Base-by-base conservation (phyloP, 1,139 yeast genomes). In the Ashbya aceris region DNA sequence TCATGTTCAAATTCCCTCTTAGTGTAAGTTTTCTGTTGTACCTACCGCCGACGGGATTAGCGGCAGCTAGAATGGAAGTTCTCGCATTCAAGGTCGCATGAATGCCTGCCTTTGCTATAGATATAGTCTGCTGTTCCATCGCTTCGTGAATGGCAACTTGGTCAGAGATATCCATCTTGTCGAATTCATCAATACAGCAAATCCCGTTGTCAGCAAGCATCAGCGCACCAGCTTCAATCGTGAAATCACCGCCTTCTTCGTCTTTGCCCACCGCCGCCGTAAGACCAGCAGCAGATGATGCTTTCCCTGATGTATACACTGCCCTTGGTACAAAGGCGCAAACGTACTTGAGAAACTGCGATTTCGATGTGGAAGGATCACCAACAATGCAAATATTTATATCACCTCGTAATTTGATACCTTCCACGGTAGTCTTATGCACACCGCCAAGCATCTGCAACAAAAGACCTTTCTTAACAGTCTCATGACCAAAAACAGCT, bases 81-180 rank as follows among this genome's bases (percentile, higher is more conserved):
- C 98, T 76, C 2, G 98, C 98, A 61, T 91, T 91, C 55, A 91
- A 68, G 0, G 98, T 91, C 6, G 98, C 97, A 61, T 91, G 97
- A 49, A 91, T 91, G 56, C 98, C 98, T 1, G 98, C 98, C 62
- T 91, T 91, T 20, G 98, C 96, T 57, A 91, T 91, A 10, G 96
- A 87, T 50, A 91, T 91, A 0, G 98, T 91, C 63, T 91, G 98
- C 66, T 91, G 98, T 70, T 91, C 98, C 99, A 91, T 91, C 11
- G 98, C 99, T 69, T 91, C 99, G 68, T 91, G 99, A 69, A 91
- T 91, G 3, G 98, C 98, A 45, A 91, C 98, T 67, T 93, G 98
- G 64, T 93, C 98, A 4, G 79, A 67, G 39, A 91, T 65, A 64
- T 91, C 97, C 98, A 91, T 91, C 69, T 93, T 91, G 64, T 91